Base-by-base conservation (phyloP, 345 rosid species). In the Bruguiera sexangula region DNA sequence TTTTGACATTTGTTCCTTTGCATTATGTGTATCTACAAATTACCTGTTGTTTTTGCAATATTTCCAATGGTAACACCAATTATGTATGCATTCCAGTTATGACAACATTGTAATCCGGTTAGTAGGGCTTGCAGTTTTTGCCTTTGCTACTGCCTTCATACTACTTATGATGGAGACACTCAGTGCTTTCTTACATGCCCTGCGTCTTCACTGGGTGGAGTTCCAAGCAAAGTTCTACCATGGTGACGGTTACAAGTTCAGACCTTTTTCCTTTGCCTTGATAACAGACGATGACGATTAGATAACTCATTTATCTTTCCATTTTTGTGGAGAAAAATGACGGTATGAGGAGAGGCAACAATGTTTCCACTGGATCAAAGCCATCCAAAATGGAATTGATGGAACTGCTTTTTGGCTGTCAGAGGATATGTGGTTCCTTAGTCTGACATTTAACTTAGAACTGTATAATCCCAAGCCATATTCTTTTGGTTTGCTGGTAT, bases 171-270 rank as follows among this genome's bases (percentile, higher is more conserved):
- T 94, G 97, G 99, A 94, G 84, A 87, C 96, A 7, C 92, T 94
- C 55, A 92, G 99, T 59, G 97, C 99, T 32, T 94, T 94, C 81
- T 86, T 94, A 16, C 99, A 94, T 26, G 96, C 99, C 18, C 69
- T 94, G 83, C 97, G 97, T 83, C 99, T 94, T 69, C 99, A 94
- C 65, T 91, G 99, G 99, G 96, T 91, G 48, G 99, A 94, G 66
- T 94, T 88, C 74, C 95, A 89, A 82, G 84, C 78, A 30, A 94
- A 94, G 79, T 91, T 94, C 86, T 94, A 88, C 88, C 65, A 85
- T 29, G 99, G 99, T 10, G 97, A 94, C 65, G 97, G 99, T 78
- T 87, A 92, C 85, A 94, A 94, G 79, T 91, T 94, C 86, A 87
- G 54, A 78, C 97, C 97, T 48, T 88, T 94, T 80, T 84, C 93